Conservation (phyloP, 257 asterid species). For the Ilex asprella region DNA sequence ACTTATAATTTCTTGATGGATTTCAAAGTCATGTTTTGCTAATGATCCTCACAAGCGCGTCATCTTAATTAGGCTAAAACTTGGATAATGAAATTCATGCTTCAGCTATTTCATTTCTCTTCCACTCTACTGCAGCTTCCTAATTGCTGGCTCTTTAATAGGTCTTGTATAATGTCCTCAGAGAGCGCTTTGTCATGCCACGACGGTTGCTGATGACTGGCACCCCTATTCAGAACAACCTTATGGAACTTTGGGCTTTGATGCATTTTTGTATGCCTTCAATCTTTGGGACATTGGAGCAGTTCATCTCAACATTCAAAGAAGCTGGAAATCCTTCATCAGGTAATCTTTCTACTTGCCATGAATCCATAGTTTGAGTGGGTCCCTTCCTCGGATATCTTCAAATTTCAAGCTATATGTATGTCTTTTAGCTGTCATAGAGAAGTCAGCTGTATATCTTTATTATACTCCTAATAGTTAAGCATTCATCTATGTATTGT, state of each 20-base stretch:
- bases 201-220: conserved; percentile 92
- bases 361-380: not conserved
- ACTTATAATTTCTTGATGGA: too few species aligned
- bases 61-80: not conserved
- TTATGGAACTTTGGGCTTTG: conserved; percentile 91
- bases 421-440: too few species aligned
- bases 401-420: too few species aligned
- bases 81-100: not conserved
- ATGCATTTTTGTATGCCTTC: conserved; percentile 81
- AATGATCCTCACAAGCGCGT: not conserved
- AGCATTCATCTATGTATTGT: too few species aligned
- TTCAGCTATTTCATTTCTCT: conserved; percentile 7
- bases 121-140: conserved; percentile 8
- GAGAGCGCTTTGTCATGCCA: conserved; percentile 68
- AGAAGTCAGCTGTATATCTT: too few species aligned
- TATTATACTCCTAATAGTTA: too few species aligned
- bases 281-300: conserved; percentile 73
- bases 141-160: conserved; percentile 20
- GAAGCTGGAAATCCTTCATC: conserved; percentile 80
- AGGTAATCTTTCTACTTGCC: conserved; percentile 33
- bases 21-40: too few species aligned
- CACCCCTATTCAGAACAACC: conserved; percentile 93
- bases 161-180: conserved; percentile 69
- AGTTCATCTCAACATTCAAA: conserved; percentile 63
- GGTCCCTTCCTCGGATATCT: too few species aligned